These are phyloP conservation scores for Phanerochaete carnosa DNA, from an alignment of 768 basidiomycete species.

Conservation along the genomic window DNA sequence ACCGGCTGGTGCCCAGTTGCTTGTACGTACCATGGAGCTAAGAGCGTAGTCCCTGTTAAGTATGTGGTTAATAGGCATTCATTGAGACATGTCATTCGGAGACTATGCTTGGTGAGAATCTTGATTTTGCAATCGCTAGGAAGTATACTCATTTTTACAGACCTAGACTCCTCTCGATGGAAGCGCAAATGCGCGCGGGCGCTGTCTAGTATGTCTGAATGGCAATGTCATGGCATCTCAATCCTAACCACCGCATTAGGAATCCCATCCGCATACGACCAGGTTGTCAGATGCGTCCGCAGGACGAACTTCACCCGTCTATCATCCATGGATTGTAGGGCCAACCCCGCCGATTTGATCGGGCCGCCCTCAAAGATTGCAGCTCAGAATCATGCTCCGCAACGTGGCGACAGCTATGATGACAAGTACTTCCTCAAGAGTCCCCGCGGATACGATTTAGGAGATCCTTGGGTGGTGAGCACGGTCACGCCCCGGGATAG, in stretches of 20 bases:
- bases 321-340: background rate
- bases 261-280: background rate
- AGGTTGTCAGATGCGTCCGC: background rate
- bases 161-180: background rate
- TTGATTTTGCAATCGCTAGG: too few relatives aligned
- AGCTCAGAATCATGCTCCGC: too few relatives aligned
- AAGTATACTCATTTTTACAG: background rate
- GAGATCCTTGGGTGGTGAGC: background rate
- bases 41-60: too few relatives aligned
- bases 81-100: background rate
- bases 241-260: background rate
- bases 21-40: background rate
- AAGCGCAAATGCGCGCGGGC: background rate
- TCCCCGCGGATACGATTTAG: background rate
- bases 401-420: background rate
- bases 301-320: background rate
- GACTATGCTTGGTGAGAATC: background rate
- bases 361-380: background rate
- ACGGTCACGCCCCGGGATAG: background rate
- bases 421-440: background rate
- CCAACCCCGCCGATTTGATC: background rate
- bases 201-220: background rate
- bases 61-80: background rate
- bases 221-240: background rate
- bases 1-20: background rate